These are phyloP conservation scores for Eucalyptus pauciflora DNA, from an alignment of 345 rosid species.

Conservation along the genomic window DNA sequence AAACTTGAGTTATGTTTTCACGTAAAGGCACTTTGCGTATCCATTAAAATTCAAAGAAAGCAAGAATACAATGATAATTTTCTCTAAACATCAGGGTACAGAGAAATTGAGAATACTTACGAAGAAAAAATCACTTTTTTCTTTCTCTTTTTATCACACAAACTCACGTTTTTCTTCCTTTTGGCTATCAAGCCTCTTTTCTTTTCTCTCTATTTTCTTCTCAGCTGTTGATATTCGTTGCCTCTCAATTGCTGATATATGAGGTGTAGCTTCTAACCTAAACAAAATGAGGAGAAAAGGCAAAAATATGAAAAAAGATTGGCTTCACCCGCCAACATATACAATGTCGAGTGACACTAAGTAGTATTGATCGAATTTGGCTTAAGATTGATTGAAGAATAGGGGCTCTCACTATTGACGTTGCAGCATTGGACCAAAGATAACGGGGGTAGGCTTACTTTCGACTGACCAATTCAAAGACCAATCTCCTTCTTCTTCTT, in stretches of 20 bases:
- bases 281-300: no score
- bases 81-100: not conserved
- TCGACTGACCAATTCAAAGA: not conserved
- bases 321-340: not conserved
- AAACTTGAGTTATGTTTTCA: not conserved
- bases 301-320: no score
- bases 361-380: not conserved
- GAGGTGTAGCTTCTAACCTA: no score
- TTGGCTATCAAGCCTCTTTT: no score
- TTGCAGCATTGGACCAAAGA: not conserved
- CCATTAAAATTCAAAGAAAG: rapidly evolving
- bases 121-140: not conserved
- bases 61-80: rapidly evolving
- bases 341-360: not conserved
- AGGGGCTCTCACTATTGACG: not conserved
- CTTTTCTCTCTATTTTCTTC: no score
- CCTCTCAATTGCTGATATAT: no score
- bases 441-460: not conserved
- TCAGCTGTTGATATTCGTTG: no score
- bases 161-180: no score
- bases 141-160: rapidly evolving
- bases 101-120: no score
- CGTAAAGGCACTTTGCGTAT: rapidly evolving
- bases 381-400: not conserved
- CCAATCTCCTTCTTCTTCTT: not conserved